Percentiles rank a stretch among this genome's conserved stretches.
Conservation (phyloP, 805 yeast genomes). For the Myxozyma neglecta region DNA sequence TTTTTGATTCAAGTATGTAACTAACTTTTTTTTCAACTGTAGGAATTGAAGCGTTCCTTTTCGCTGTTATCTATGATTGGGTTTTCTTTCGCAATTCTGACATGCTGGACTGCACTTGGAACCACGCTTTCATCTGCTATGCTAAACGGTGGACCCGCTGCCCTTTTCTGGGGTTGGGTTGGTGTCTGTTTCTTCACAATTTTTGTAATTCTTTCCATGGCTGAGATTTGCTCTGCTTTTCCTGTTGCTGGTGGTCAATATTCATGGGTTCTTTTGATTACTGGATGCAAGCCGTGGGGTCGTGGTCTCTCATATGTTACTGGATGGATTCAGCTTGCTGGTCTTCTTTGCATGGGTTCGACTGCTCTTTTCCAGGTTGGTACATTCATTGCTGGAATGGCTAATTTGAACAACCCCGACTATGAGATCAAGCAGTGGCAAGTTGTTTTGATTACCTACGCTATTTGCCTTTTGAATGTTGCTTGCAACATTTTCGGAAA, state of each 20-base stretch:
- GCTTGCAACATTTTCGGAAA: slow-evolving; percentile 33
- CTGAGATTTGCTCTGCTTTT: slow-evolving; percentile 63
- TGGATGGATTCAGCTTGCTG: slow-evolving; percentile 36
- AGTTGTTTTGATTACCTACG: slow-evolving; percentile 31
- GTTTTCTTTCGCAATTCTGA: slow-evolving; percentile 64
- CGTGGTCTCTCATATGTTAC: slow-evolving; percentile 27
- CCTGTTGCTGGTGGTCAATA: slow-evolving; percentile 72
- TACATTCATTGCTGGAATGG: slow-evolving; percentile 27
- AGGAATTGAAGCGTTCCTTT: slow-evolving; percentile 60
- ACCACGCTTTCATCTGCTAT: slow-evolving; percentile 62
- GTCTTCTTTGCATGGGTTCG: slow-evolving; percentile 36
- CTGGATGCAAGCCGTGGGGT: slow-evolving; percentile 26
- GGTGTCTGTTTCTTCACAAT: slow-evolving; percentile 57
- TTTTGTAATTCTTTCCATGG: slow-evolving; percentile 61
- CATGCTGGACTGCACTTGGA: slow-evolving; percentile 64
- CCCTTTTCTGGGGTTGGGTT: slow-evolving; percentile 63
- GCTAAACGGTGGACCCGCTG: slow-evolving; percentile 62
- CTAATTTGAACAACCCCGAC: slow-evolving; percentile 25
- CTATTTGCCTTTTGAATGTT: slow-evolving; percentile 13
- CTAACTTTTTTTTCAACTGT: slow-evolving; percentile 37
- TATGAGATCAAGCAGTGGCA: slow-evolving; percentile 30
- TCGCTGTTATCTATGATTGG: slow-evolving; percentile 48
- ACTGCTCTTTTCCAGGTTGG: slow-evolving; percentile 36
- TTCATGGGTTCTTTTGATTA: slow-evolving; percentile 51
- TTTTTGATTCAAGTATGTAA: slow-evolving; percentile 39